Evolutionary conservation across 345 rosid genomes (phyloP).

Genomic region (Boechera divaricarpa): DNA sequence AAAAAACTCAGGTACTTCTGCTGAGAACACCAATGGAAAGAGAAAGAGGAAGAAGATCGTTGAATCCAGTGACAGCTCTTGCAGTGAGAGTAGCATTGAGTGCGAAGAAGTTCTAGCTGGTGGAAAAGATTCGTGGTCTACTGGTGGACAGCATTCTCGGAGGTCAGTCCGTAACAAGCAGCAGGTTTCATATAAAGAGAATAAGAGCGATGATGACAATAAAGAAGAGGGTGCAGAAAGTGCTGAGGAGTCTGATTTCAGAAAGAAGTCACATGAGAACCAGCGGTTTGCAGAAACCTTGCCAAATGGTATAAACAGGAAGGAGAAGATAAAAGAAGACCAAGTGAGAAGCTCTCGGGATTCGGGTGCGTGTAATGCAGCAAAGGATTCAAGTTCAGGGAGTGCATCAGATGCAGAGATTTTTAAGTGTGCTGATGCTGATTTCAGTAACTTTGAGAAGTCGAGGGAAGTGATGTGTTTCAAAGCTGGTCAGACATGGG

Average conservation of each 20-base stretch:
- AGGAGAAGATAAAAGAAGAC: slow-evolving; percentile 41
- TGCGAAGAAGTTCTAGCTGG: slow-evolving; percentile 54
- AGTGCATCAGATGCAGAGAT: slow-evolving; percentile 41
- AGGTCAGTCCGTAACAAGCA: slow-evolving; percentile 79
- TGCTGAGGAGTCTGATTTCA: slow-evolving; percentile 19
- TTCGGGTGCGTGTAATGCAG: slow-evolving; percentile 4
- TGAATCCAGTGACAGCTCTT: slow-evolving; percentile 64
- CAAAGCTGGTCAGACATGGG: slow-evolving; percentile 75
- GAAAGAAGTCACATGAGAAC: slow-evolving; percentile 19
- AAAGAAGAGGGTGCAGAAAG: slow-evolving; percentile 26
- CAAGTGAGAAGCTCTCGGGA: slow-evolving; percentile 37
- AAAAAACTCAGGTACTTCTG: slow-evolving; percentile 27
- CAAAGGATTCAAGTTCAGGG: slow-evolving; percentile 42
- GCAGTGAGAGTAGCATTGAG: slow-evolving; percentile 51
- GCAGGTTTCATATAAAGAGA: slow-evolving; percentile 72
- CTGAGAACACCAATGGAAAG: slow-evolving; percentile 52
- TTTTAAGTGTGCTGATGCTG: slow-evolving; percentile 59
- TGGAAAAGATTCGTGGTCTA: slow-evolving; percentile 41
- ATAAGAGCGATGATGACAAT: slow-evolving; percentile 73
- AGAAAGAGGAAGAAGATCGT: slow-evolving; percentile 54
- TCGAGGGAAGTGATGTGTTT: slow-evolving; percentile 55
- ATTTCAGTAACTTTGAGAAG: slow-evolving; percentile 72
- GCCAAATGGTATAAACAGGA: slow-evolving; percentile 26
- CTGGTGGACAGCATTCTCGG: slow-evolving; percentile 52
- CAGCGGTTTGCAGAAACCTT: slow-evolving; percentile 24